Conservation (phyloP, 139 green algal species). For the Tetratostichococcus sp. region DNA sequence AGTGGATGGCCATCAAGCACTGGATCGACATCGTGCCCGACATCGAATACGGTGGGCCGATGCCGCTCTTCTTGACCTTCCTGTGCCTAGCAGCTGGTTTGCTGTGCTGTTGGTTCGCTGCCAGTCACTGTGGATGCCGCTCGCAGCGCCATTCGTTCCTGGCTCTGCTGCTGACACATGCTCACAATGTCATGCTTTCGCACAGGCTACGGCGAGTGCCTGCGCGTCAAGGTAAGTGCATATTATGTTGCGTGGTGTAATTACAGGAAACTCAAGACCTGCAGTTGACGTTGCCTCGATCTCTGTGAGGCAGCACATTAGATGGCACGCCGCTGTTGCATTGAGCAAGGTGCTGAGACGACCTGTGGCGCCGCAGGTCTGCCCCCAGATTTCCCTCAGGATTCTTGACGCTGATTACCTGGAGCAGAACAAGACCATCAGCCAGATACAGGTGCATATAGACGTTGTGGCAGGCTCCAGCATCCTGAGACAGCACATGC, state of each 20-base stretch:
- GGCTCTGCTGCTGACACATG: too few species aligned
- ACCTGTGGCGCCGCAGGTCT: slow-evolving; percentile 3
- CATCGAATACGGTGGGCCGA: slow-evolving; percentile 6
- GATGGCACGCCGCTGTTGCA: too few species aligned
- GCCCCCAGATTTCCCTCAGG: slow-evolving; percentile 6
- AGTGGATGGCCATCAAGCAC: slow-evolving; percentile 11
- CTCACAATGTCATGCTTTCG: not conserved
- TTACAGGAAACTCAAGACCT: too few species aligned
- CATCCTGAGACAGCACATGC: too few species aligned
- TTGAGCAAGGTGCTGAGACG: too few species aligned
- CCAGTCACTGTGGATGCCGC: too few species aligned
- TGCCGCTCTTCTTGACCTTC: not conserved
- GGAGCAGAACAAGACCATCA: slow-evolving; percentile 5
- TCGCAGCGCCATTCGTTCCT: too few species aligned
- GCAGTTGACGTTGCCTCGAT: too few species aligned
- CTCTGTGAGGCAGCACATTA: too few species aligned
- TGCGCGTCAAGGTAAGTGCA: slow-evolving; percentile 15
- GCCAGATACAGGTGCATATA: slow-evolving; percentile 11
- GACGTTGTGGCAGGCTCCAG: too few species aligned
- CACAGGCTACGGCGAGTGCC: slow-evolving; percentile 8
- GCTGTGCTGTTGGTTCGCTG: not conserved
- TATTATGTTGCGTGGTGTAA: too few species aligned
- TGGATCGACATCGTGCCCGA: slow-evolving; percentile 8
- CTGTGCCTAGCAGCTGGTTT: not conserved
- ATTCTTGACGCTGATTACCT: slow-evolving; percentile 2